phyloP scores from a whole-genome alignment of 768 basidiomycete genomes.

The Kwoniella pini region DNA sequence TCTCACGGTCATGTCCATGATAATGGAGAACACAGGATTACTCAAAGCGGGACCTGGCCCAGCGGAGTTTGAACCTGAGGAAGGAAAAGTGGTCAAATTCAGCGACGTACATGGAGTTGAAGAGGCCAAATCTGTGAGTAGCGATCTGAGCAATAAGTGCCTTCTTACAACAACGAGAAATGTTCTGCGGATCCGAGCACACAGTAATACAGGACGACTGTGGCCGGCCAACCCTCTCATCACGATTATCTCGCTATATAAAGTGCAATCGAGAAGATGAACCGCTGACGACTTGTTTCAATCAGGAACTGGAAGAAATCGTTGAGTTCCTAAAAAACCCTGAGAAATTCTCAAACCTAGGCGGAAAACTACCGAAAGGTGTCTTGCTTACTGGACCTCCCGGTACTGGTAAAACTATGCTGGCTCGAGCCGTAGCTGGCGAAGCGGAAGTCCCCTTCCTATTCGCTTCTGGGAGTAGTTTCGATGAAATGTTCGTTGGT shows the following conservation, averaged over 20 bases:
- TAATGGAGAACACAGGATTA: conserved; percentile 90
- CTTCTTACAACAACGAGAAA: no score
- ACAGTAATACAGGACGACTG: no score
- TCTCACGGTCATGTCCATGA: conserved; percentile 79
- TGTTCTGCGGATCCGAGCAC: no score
- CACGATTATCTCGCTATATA: no score
- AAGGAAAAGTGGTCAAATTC: conserved; percentile 83
- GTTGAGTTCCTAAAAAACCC: conserved; percentile 96
- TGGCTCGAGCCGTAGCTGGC: conserved; percentile 95
- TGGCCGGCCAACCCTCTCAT: no score
- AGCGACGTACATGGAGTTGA: conserved; percentile 96
- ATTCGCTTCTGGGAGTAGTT: conserved; percentile 93
- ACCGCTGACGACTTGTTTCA: no score
- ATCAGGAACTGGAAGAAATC: conserved; percentile 85
- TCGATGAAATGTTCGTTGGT: conserved; percentile 86
- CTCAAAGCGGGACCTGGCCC: conserved; percentile 78
- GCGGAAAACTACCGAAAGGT: conserved; percentile 92
- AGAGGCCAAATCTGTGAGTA: conserved; percentile 82
- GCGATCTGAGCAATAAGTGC: no score
- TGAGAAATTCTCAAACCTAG: conserved; percentile 80
- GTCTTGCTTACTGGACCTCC: conserved; percentile 64
- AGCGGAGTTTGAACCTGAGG: conserved; percentile 74
- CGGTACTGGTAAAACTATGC: conserved; percentile 93
- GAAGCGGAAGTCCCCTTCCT: conserved; percentile 98
- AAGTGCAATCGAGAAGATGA: no score